Percentiles rank a stretch among this genome's conserved stretches.
Evolutionary conservation across 768 basidiomycete genomes (phyloP).

Genomic region (Hygrocybe coccinea): DNA sequence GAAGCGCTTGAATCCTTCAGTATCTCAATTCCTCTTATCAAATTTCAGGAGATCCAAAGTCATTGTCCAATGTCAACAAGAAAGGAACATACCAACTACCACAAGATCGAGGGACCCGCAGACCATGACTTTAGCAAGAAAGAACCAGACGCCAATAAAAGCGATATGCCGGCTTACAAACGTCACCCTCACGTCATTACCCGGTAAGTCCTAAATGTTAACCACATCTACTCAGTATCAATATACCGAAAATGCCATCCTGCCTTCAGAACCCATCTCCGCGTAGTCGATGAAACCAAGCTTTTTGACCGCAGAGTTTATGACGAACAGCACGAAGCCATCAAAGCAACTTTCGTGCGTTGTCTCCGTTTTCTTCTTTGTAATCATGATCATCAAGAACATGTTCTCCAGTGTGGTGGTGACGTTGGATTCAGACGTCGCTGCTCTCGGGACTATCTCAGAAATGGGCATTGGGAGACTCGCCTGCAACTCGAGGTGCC

Average conservation of each 20-base stretch:
- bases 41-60: conserved; percentile 29
- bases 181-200: conserved; percentile 36
- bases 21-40: conserved; percentile 30
- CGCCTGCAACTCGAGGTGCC: conserved; percentile 21
- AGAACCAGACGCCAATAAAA: neutral
- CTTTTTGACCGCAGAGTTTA: conserved; percentile 29
- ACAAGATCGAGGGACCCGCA: neutral
- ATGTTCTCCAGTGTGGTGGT: conserved; percentile 21
- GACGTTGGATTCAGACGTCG: conserved; percentile 13
- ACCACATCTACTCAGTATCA: neutral
- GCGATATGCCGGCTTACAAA: neutral
- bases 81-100: neutral
- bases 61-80: conserved; percentile 11
- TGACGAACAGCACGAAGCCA: conserved; percentile 20
- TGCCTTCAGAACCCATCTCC: conserved; percentile 29
- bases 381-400: neutral
- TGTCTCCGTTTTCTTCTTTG: neutral
- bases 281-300: conserved; percentile 29
- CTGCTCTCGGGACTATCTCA: conserved; percentile 22
- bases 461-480: conserved; percentile 30
- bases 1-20: conserved; percentile 33
- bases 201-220: conserved; percentile 18
- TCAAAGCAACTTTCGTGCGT: conserved; percentile 21
- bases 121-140: conserved; percentile 5
- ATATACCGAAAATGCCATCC: neutral